phyloP scores from a whole-genome alignment of 1,139 yeast species.

The Sugiyamaella grinbergsii region DNA sequence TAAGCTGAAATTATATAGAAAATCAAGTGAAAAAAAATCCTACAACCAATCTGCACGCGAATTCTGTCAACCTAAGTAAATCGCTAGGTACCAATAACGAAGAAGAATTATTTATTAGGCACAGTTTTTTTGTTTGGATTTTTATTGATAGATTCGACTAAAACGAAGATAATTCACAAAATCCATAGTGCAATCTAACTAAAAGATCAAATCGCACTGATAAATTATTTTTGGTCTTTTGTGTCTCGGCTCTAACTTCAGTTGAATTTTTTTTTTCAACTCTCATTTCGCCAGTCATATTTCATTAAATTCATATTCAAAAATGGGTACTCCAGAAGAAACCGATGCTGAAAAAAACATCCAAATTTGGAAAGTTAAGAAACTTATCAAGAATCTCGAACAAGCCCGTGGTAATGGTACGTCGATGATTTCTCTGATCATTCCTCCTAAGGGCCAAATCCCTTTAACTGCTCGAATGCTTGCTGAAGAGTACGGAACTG shows the following conservation, averaged over 20 bases:
- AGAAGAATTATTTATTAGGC: neutral
- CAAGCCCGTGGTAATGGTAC: conserved; percentile 97
- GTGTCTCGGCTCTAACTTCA: no score
- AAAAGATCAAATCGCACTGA: no score
- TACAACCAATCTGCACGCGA: neutral
- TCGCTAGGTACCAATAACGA: no score
- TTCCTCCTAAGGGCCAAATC: conserved; percentile 92
- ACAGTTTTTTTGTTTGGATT: no score
- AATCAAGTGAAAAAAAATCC: conserved; percentile 2
- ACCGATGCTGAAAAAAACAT: conserved; percentile 90
- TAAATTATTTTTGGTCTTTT: no score
- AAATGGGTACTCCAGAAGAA: conserved; percentile 36
- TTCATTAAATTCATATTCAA: conserved; percentile 13
- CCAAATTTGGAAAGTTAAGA: conserved; percentile 98
- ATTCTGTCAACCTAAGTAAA: no score
- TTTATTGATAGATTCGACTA: neutral
- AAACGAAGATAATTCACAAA: no score
- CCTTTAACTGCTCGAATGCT: conserved; percentile 86
- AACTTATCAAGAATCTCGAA: conserved; percentile 69
- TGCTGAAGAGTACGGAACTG: conserved; percentile 98
- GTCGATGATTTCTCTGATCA: conserved; percentile 94
- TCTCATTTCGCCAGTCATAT: neutral
- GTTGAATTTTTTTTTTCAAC: neutral
- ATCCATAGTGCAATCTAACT: no score
- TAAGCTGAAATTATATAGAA: neutral